Percentiles rank a stretch among this genome's conserved stretches.
These are phyloP conservation scores for Stachybotrys echinatus DNA, from an alignment of 2,329 filamentous ascomycete genomes.

Conservation along the genomic window DNA sequence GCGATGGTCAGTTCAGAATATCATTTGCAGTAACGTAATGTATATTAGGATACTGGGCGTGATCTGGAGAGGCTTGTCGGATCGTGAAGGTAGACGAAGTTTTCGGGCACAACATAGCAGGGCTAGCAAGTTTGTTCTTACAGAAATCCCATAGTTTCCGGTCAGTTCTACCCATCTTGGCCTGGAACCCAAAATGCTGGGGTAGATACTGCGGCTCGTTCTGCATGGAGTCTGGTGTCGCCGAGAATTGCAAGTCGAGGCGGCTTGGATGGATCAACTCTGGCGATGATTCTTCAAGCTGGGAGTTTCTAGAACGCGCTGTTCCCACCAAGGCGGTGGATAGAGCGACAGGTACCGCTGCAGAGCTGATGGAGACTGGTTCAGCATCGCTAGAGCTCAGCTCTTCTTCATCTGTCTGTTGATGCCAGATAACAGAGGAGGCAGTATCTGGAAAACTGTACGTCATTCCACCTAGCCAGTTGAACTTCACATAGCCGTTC, in stretches of 20 bases:
- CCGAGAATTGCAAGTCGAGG: conserved; percentile 6
- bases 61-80: too few species aligned
- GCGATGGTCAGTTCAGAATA: background rate
- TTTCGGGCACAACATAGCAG: too few species aligned
- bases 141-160: conserved; percentile 28
- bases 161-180: conserved; percentile 27
- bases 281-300: background rate
- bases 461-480: conserved; percentile 19
- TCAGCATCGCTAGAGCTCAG: background rate
- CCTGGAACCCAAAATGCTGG: conserved; percentile 22
- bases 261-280: background rate
- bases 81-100: too few species aligned
- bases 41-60: too few species aligned
- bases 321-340: background rate
- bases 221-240: background rate
- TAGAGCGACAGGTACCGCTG: background rate
- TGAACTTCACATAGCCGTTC: conserved; percentile 33
- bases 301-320: background rate
- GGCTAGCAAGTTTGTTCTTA: conserved; percentile 18
- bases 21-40: background rate
- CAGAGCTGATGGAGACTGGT: background rate
- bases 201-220: conserved; percentile 17
- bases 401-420: background rate
- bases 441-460: background rate
- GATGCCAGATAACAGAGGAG: background rate